These are phyloP conservation scores for Ligustrum vulgare DNA, from an alignment of 257 asterid genomes.

Conservation along the genomic window DNA sequence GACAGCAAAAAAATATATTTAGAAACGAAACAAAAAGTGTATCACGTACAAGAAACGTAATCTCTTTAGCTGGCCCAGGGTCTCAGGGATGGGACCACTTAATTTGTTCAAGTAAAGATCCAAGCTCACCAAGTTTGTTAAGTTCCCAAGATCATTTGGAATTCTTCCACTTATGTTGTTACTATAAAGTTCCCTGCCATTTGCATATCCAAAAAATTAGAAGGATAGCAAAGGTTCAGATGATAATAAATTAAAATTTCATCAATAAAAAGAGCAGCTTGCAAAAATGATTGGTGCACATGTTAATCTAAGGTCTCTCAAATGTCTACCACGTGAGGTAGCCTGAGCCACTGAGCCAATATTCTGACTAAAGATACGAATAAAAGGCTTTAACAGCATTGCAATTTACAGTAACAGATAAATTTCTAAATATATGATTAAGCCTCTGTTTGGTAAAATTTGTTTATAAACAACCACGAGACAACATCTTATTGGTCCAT, in stretches of 20 bases:
- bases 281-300: background rate
- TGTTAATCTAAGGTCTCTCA: background rate
- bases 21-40: conserved; percentile 14
- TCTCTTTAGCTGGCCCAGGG: conserved; percentile 72
- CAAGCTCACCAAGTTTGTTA: conserved; percentile 87
- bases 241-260: background rate
- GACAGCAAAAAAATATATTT: conserved; percentile 10
- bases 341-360: background rate
- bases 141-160: conserved; percentile 83
- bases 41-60: conserved; percentile 78
- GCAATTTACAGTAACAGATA: background rate
- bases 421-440: background rate
- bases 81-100: conserved; percentile 68
- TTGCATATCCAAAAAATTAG: background rate
- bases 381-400: background rate
- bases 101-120: conserved; percentile 84
- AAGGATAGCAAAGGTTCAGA: conserved; percentile 2
- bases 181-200: conserved; percentile 90
- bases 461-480: too few relatives aligned
- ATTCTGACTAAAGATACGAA: background rate
- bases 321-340: background rate
- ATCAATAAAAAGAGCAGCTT: background rate
- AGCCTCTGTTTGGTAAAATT: too few relatives aligned
- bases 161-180: conserved; percentile 74
- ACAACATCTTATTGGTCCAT: too few relatives aligned